phyloP scores from a whole-genome alignment of 805 yeast genomes.

The Ascoidea rubescens region DNA sequence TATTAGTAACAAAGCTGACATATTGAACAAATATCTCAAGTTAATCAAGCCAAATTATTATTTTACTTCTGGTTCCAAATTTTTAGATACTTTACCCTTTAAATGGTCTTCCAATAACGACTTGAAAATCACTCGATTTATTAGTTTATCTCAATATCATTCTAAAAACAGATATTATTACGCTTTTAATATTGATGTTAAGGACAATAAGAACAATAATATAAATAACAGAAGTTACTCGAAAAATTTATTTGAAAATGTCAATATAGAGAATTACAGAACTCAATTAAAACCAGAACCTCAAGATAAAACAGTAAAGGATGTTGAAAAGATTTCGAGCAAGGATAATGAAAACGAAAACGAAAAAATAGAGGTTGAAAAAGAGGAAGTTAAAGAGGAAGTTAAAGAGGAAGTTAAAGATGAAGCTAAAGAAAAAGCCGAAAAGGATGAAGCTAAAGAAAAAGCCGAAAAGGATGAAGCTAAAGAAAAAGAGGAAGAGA shows the following conservation, averaged over 20 bases:
- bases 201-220: neutral
- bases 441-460: neutral
- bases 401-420: neutral
- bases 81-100: neutral
- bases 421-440: neutral
- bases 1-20: neutral
- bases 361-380: too few species aligned
- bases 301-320: too few species aligned
- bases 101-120: neutral
- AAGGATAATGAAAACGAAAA: too few species aligned
- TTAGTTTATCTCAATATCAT: neutral
- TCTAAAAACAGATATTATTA: neutral
- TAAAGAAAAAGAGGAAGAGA: neutral
- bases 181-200: neutral
- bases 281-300: too few species aligned
- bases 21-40: neutral
- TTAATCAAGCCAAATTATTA: neutral
- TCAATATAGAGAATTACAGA: neutral
- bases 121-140: neutral
- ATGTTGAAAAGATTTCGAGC: too few species aligned
- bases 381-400: neutral
- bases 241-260: neutral
- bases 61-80: neutral
- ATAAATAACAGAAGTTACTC: neutral
- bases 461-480: neutral